Conservation (phyloP, 371 early-diverging fungal species). For the Rhizopus sp. region DNA sequence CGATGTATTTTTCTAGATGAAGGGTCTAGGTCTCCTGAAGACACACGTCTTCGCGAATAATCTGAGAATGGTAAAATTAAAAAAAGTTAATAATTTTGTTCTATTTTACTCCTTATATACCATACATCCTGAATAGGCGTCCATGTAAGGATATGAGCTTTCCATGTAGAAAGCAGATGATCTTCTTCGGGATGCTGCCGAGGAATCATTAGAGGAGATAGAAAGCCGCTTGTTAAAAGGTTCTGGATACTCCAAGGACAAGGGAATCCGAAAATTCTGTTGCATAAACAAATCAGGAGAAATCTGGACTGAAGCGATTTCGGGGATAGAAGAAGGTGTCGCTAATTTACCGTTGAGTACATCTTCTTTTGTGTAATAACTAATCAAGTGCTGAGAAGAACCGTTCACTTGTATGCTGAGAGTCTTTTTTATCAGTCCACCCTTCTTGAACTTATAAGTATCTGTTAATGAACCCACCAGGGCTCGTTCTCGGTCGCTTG, state of each 20-base stretch:
- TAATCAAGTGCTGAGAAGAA: slow-evolving; percentile 78
- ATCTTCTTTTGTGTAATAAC: slow-evolving; percentile 82
- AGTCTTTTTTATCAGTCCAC: slow-evolving; percentile 85
- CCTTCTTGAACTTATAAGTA: slow-evolving; percentile 69
- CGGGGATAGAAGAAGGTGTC: slow-evolving; percentile 55
- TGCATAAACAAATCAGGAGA: slow-evolving; percentile 54
- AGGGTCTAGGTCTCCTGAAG: neutral
- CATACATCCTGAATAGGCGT: neutral
- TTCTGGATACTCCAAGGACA: slow-evolving; percentile 2
- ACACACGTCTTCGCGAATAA: slow-evolving; percentile 1
- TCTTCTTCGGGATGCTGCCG: neutral
- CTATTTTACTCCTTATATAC: neutral
- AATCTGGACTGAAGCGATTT: slow-evolving; percentile 49
- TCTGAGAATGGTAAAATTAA: slow-evolving; percentile 5
- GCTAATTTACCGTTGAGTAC: slow-evolving; percentile 53
- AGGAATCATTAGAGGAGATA: neutral
- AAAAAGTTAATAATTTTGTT: neutral
- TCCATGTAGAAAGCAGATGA: neutral
- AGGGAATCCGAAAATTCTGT: slow-evolving; percentile 59
- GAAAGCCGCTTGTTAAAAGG: neutral
- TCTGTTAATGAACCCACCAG: slow-evolving; percentile 63
- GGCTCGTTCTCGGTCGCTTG: slow-evolving; percentile 56
- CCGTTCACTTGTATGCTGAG: slow-evolving; percentile 79
- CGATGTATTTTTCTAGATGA: neutral
- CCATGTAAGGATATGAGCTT: neutral